Conservation (phyloP, 371 early-diverging fungal species). For the Mucor racemosus region DNA sequence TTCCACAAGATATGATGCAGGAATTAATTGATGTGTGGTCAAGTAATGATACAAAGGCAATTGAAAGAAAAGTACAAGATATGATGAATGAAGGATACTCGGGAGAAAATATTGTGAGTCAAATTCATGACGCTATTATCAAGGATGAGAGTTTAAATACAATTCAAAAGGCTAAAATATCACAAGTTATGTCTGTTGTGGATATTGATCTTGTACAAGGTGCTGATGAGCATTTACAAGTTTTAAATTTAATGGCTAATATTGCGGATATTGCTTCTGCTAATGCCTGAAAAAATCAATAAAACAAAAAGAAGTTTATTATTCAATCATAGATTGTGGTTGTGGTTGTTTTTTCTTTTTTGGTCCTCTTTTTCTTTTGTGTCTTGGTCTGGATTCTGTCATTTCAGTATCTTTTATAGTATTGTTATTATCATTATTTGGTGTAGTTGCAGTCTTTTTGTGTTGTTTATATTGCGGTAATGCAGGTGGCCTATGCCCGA, state of each 20-base stretch:
- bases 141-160: slow-evolving; percentile 62
- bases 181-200: slow-evolving; percentile 61
- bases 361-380: slow-evolving; percentile 6
- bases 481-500: slow-evolving; percentile 29
- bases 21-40: slow-evolving; percentile 59
- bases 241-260: slow-evolving; percentile 67
- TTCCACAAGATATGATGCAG: slow-evolving; percentile 68
- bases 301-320: background rate
- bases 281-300: slow-evolving; percentile 7
- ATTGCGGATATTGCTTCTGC: slow-evolving; percentile 50
- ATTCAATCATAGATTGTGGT: background rate
- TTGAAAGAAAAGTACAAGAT: slow-evolving; percentile 54
- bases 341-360: slow-evolving; percentile 11
- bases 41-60: slow-evolving; percentile 35
- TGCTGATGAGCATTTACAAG: slow-evolving; percentile 88
- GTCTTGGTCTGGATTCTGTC: background rate
- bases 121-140: slow-evolving; percentile 65
- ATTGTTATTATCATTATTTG: background rate
- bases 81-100: slow-evolving; percentile 79
- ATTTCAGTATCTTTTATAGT: slow-evolving; percentile 7
- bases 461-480: slow-evolving; percentile 4
- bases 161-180: slow-evolving; percentile 73
- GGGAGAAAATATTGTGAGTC: slow-evolving; percentile 72
- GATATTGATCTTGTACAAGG: slow-evolving; percentile 86
- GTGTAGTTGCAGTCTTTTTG: background rate